Base-by-base conservation (phyloP, 352 stramenopile species). In the Pythium phragmiticola region DNA sequence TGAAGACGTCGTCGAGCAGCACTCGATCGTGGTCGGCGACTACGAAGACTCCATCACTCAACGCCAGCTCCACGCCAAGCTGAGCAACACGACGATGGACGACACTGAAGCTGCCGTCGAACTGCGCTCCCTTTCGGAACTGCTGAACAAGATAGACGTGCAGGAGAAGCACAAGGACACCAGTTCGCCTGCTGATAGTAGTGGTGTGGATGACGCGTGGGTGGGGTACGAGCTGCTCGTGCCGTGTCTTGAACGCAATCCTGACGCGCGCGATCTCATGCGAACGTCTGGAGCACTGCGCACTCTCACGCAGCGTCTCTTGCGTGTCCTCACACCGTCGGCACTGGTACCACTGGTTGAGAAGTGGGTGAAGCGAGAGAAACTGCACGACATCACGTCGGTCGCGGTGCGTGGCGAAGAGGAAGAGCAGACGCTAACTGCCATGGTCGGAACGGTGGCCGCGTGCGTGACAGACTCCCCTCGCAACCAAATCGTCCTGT, bases 1-100 rank as follows among this genome's bases (percentile, higher is more conserved):
- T 41, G 46, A 61, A 21, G 84, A 93, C 41, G 63, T 93, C 11
- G 57, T 79, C 6, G 82, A 91, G 46, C 84, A 93, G 61, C 76
- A 89, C 55, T 87, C 83, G 7, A 75, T 84, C 45, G 79, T 93
- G 23, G 81, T 89, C 48, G 84, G 80, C 0, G 82, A 91, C 57
- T 91, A 82, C 33, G 79, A 91, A 54, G 82, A 93, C 53, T 70
- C 70, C 0, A 47, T 77, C 9, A 69, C 55, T 7, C 74, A 82
- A 16, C 70, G 36, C 17, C 39, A 77, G 19, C 60, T 93, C 9
- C 54, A 66, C 3, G 48, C 54, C 1, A 65, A 74, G 52, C 12
- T 51, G 2, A 57, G 41, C 19, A 7, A 11, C 14, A 11, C 17
- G n/a, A 58, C n/a, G 26, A 30, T 30, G 26, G 26, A 30, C 26